These are phyloP conservation scores for Penicillium psychrosexuale DNA, from an alignment of 2,329 filamentous ascomycete species.

Conservation along the genomic window DNA sequence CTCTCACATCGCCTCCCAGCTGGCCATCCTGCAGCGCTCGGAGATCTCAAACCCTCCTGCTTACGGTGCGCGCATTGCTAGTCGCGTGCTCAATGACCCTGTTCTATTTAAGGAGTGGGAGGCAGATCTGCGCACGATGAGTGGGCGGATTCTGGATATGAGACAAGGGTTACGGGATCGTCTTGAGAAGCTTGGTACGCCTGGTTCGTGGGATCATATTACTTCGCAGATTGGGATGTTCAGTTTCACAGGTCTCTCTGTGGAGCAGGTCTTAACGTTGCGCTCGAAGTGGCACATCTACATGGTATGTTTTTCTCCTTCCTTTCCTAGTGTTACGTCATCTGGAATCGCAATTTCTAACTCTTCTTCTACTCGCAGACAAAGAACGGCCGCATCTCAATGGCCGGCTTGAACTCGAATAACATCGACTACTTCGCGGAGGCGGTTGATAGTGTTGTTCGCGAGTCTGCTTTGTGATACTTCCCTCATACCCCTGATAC, in stretches of 20 bases:
- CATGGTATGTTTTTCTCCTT: constrained; percentile 39
- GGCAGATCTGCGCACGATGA: constrained; percentile 87
- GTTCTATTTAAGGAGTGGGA: constrained; percentile 87
- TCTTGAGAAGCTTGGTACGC: constrained; percentile 80
- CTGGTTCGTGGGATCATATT: constrained; percentile 93
- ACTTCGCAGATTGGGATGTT: constrained; percentile 99
- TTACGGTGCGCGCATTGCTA: constrained; percentile 87
- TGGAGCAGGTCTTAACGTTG: constrained; percentile 47
- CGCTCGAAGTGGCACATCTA: constrained; percentile 51
- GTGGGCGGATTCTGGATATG: constrained; percentile 92
- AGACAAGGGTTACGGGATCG: constrained; percentile 71
- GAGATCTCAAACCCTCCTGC: constrained; percentile 97
- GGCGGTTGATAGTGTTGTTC: constrained; percentile 80
- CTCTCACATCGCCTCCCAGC: constrained; percentile 72
- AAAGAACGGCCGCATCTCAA: constrained; percentile 96
- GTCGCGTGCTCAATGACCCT: constrained; percentile 76
- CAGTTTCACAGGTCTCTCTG: constrained; percentile 65
- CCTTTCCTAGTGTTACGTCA: neutral
- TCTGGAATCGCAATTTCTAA: neutral
- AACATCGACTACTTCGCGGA: constrained; percentile 93
- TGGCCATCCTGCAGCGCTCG: constrained; percentile 90
- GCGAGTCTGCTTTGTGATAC: constrained; percentile 30
- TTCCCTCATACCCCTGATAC: constrained; percentile 7
- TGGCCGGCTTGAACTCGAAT: constrained; percentile 91
- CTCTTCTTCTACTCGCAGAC: constrained; percentile 48